Evolutionary conservation across 768 basidiomycete genomes (phyloP), one percentile per base, ranked within the genome.

Genomic region (Cytidiella melzeri): DNA sequence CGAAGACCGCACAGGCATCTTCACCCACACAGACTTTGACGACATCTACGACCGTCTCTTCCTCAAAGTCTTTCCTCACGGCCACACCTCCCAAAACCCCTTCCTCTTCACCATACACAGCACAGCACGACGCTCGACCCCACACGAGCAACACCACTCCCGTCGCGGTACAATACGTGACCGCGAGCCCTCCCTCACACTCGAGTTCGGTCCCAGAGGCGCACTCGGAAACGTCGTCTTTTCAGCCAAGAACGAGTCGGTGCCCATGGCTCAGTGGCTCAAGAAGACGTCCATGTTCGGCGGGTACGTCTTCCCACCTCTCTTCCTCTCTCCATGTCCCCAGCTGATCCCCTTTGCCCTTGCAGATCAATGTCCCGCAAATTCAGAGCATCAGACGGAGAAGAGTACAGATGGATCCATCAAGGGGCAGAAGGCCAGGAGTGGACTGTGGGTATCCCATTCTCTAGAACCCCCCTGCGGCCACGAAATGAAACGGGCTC

Each of bases 41-140:
- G 86, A 89, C 57, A 76, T 87, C 56, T 88, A 87, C 61, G 86
- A 89, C 65, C 78, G 86, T 47, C 67, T 80, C 54, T 87, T 84
- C 69, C 73, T 84, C 44, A 83, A 80, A 50, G 73, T 87, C 28
- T 45, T 13, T 41, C 34, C 34, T 49, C 34, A 18, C 46, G 11
- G 25, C 5, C 18, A 44, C 9, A 34, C 12, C 23, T 42, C 40
- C 53, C 56, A 27, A 60, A 51, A 10, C 53, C 64, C 50, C 4
- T 44, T 45, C 20, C 67, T 68, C 0, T 73, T 81, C 6, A 76
- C 77, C 61, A 75, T 88, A 44, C 85, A 83, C 62, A 73, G 75
- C 57, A 84, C 86, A 76, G 72, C 72, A 38, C 75, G 79, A 42
- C 81, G 84, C 15, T 78, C 82, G 40, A 77, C 81, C 19, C 75